These are phyloP conservation scores for Paraconiothyrium sp. DNA, from an alignment of 2,329 filamentous ascomycete species.

Conservation along the genomic window DNA sequence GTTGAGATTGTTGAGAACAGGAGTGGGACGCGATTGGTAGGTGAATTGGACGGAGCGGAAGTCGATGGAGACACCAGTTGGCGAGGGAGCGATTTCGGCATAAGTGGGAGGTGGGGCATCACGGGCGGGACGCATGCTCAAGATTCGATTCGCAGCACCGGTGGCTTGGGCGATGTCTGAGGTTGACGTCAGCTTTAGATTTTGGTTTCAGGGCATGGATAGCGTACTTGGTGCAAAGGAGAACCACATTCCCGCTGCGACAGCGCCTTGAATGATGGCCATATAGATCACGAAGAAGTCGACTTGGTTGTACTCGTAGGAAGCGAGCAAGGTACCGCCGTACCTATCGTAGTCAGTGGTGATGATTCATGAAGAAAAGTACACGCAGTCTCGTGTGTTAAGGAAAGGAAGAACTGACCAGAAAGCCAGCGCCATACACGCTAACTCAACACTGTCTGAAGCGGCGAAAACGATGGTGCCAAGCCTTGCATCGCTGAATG, in stretches of 20 bases:
- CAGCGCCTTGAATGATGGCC: conserved; percentile 57
- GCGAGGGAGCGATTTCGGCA: conserved; percentile 19
- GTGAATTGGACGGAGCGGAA: conserved; percentile 94
- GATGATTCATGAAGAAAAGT: neutral
- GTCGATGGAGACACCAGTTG: conserved; percentile 66
- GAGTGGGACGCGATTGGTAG: conserved; percentile 88
- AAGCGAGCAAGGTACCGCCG: conserved; percentile 51
- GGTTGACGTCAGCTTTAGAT: neutral
- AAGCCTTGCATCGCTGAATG: conserved; percentile 69
- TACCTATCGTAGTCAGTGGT: conserved; percentile 32
- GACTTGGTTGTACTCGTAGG: conserved; percentile 57
- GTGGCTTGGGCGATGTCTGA: conserved; percentile 49
- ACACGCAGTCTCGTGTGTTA: neutral
- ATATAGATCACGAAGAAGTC: conserved; percentile 65
- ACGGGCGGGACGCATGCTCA: conserved; percentile 42
- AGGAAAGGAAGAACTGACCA: conserved; percentile 55
- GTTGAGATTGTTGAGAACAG: conserved; percentile 62
- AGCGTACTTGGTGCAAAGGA: conserved; percentile 57
- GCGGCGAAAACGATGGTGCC: conserved; percentile 73
- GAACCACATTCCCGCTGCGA: conserved; percentile 52
- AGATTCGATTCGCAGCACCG: conserved; percentile 48
- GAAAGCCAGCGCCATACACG: conserved; percentile 69
- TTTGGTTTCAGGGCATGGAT: neutral
- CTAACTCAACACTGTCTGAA: conserved; percentile 72
- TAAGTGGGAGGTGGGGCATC: conserved; percentile 20